Percentiles rank a stretch among this genome's conserved stretches.
phyloP scores from a whole-genome alignment of 1,284 basidiomycete species.

The Coniferiporia sulphurascens region DNA sequence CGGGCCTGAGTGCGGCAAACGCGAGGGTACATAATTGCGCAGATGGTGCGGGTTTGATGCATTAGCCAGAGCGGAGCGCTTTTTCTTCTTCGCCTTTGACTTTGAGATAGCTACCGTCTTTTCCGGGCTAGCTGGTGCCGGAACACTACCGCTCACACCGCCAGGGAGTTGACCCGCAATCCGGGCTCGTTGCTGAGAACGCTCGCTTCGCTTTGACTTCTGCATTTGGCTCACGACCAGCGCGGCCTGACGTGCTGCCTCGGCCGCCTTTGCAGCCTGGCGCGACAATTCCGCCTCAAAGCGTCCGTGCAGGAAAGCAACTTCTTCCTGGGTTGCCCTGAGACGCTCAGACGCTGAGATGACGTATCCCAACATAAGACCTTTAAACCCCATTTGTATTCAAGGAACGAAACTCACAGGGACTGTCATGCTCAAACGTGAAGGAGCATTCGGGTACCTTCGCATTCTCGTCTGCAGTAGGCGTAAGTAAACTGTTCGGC shows the following conservation, averaged over 20 bases:
- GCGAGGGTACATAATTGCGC: conserved; percentile 80
- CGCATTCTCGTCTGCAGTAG: conserved; percentile 15
- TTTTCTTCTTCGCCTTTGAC: conserved; percentile 75
- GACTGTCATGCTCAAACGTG: conserved; percentile 53
- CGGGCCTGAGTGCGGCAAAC: conserved; percentile 53
- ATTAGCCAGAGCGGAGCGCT: conserved; percentile 78
- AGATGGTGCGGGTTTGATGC: conserved; percentile 89
- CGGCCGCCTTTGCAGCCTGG: conserved; percentile 55
- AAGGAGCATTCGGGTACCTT: conserved; percentile 49
- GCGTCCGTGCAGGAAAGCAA: conserved; percentile 52
- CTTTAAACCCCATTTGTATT: conserved; percentile 19
- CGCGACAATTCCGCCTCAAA: conserved; percentile 69
- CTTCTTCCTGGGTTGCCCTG: conserved; percentile 60
- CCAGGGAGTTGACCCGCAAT: conserved; percentile 14
- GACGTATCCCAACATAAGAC: conserved; percentile 12
- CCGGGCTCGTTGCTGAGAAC: conserved; percentile 35
- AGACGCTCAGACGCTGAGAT: conserved; percentile 63
- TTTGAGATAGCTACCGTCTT: conserved; percentile 25
- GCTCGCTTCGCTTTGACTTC: conserved; percentile 37
- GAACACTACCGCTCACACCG: conserved; percentile 19
- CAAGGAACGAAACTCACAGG: conserved; percentile 54
- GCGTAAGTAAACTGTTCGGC: conserved; percentile 2
- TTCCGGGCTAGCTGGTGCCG: conserved; percentile 7
- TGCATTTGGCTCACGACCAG: conserved; percentile 27
- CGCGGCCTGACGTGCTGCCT: conserved; percentile 45